Evolutionary conservation across 78 protist genomes (phyloP), one percentile per base, ranked within the genome.

Genomic region (Reticulomyxa filosa): DNA sequence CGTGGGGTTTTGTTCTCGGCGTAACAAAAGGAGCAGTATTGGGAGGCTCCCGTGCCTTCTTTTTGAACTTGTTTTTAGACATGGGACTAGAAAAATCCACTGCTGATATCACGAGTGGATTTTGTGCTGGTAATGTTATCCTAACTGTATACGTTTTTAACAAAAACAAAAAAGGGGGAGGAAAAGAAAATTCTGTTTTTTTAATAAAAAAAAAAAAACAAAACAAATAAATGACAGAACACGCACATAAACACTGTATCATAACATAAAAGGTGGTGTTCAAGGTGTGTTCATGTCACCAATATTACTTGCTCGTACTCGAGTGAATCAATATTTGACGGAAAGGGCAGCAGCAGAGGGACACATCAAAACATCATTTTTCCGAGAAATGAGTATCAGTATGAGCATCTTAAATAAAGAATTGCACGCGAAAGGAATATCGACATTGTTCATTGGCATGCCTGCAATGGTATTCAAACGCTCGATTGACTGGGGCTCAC

Each of bases 241-340:
- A n/a, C n/a, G n/a, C n/a, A n/a, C n/a, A 46, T 32, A 38, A 29
- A 6, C 6, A 4, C 38, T 7, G 4, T 13, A 36, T 4, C 4
- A 25, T 10, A 25, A 36, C 7, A 4, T 8, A 6, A 4, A 13
- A 4, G 70, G 70, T 7, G 73, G 67, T 22, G 46, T 55, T 29
- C 73, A 68, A 30, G 73, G 73, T 55, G 73, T 68, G 33, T 68
- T 68, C 65, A 68, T 68, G 65, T 68, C 73, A 11, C 73, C 73
- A 10, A 7, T 68, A 6, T 51, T 68, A 26, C 65, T 68, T 4
- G 73, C 73, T 29, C 63, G 73, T n/a, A 68, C 73, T 4, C 73
- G 73, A 13, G 73, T 68, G 48, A 68, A 68, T 32, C 69, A 68
- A 55, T 4, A n/a, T 4, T 25, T 68, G 34, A 23, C 37, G 13